Conservation (phyloP, 495 filamentous ascomycete genomes). For the Neurospora sp. region DNA sequence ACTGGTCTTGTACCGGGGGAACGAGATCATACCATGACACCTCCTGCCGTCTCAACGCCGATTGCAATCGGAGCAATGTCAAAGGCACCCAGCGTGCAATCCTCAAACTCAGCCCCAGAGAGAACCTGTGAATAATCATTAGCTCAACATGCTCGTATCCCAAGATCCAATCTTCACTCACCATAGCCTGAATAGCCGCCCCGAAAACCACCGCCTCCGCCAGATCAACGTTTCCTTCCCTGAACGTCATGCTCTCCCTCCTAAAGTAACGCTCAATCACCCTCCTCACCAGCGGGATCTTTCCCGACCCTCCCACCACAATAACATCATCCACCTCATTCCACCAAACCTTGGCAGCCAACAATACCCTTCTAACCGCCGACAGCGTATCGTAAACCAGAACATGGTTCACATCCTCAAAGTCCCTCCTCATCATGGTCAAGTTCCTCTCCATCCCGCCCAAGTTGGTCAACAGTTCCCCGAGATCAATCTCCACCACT, state of each 20-base stretch:
- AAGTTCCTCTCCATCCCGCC: conserved; percentile 83
- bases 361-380: conserved; percentile 85
- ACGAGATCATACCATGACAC: conserved; percentile 51
- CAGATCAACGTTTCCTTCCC: conserved; percentile 62
- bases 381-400: conserved; percentile 92
- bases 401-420: conserved; percentile 91
- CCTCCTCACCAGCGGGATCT: conserved; percentile 85
- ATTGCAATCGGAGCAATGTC: conserved; percentile 93
- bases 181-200: conserved; percentile 86
- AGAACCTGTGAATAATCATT: conserved; percentile 33
- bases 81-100: conserved; percentile 61
- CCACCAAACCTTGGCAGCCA: conserved; percentile 67
- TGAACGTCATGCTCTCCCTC: conserved; percentile 60
- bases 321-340: conserved; percentile 72
- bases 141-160: neutral
- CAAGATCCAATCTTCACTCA: conserved; percentile 4
- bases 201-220: conserved; percentile 94
- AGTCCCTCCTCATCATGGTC: conserved; percentile 91
- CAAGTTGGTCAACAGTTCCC: conserved; percentile 62
- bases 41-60: conserved; percentile 92
- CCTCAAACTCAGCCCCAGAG: conserved; percentile 60
- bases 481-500: conserved; percentile 89
- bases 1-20: neutral
- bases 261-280: conserved; percentile 94
- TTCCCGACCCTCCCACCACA: conserved; percentile 77